Conservation (phyloP, 768 basidiomycete species). For the Atractiella rhizophila region DNA sequence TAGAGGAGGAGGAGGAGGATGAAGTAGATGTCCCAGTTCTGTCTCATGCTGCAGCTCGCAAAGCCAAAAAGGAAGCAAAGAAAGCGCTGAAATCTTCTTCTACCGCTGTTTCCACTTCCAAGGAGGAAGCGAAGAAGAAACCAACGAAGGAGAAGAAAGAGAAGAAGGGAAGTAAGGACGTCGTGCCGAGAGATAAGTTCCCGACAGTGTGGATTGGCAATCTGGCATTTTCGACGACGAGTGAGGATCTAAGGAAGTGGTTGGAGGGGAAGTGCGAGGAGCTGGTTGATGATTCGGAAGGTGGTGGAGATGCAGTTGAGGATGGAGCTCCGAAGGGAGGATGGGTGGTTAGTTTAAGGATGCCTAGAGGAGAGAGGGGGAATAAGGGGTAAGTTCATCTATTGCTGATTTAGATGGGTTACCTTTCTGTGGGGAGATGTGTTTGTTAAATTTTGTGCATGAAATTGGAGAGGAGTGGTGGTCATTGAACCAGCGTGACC, state of each 20-base stretch:
- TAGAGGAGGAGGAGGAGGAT: not conserved
- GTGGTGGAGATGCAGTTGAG: conserved; percentile 3
- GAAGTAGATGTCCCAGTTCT: conserved; percentile 3
- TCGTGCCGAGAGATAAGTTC: conserved; percentile 29
- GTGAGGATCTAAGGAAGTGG: conserved; percentile 33
- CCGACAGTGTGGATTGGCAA: conserved; percentile 88
- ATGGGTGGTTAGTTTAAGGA: conserved; percentile 51
- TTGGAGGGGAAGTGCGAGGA: conserved; percentile 2
- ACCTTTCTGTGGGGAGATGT: conserved; percentile 17
- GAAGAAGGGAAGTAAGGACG: conserved; percentile 6
- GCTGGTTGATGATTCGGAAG: not conserved
- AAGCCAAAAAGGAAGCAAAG: conserved; percentile 7
- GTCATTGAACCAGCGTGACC: too few relatives aligned
- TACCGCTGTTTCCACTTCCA: too few relatives aligned
- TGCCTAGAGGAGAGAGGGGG: conserved; percentile 37
- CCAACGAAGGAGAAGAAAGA: conserved; percentile 29
- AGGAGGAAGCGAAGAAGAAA: conserved; percentile 16
- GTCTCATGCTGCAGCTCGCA: conserved; percentile 3
- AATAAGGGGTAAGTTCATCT: conserved; percentile 37
- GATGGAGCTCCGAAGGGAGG: conserved; percentile 37
- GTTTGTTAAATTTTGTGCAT: conserved; percentile 4
- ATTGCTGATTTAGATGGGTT: conserved; percentile 3
- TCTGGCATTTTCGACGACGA: conserved; percentile 64
- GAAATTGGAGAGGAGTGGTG: too few relatives aligned
- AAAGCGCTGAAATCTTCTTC: conserved; percentile 11